These are phyloP conservation scores for Talaromyces sp. DNA, from an alignment of 2,329 filamentous ascomycete genomes.

Conservation along the genomic window DNA sequence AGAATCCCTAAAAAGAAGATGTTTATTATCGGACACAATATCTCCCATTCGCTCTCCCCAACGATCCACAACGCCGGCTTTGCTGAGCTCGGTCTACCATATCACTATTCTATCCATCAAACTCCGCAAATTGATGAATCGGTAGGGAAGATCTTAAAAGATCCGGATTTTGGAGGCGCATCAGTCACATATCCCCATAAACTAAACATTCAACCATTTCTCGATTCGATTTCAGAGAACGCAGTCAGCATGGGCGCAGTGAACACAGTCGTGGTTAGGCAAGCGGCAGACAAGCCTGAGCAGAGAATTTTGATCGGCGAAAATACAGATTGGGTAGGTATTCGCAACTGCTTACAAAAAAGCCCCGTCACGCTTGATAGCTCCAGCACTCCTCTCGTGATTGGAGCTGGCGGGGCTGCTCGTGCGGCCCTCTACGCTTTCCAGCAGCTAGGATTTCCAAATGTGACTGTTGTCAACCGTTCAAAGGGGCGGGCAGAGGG, in stretches of 20 bases:
- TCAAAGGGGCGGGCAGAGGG: neutral
- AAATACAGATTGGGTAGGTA: constrained; percentile 4
- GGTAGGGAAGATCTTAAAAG: constrained; percentile 51
- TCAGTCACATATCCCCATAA: constrained; percentile 56
- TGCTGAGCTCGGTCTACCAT: constrained; percentile 7
- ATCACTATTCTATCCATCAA: constrained; percentile 12
- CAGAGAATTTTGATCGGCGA: neutral
- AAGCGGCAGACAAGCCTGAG: constrained; percentile 2
- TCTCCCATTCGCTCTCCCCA: constrained; percentile 15
- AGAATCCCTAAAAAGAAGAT: neutral
- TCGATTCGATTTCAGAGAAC: constrained; percentile 10
- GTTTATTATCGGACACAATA: constrained; percentile 14
- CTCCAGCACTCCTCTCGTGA: neutral
- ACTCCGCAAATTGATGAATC: constrained; percentile 10
- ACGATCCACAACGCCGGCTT: constrained; percentile 18
- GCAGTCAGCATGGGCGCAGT: constrained; percentile 1
- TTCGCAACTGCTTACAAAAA: constrained; percentile 1
- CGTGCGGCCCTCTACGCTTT: constrained; percentile 1
- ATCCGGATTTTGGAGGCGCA: constrained; percentile 71
- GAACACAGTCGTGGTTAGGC: constrained; percentile 5
- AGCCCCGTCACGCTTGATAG: neutral
- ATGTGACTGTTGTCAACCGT: constrained; percentile 1
- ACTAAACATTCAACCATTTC: constrained; percentile 9
- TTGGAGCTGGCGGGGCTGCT: neutral
- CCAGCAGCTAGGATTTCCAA: neutral